phyloP scores from a whole-genome alignment of 2,329 filamentous ascomycete genomes.

The Dothideomycetes sp. region DNA sequence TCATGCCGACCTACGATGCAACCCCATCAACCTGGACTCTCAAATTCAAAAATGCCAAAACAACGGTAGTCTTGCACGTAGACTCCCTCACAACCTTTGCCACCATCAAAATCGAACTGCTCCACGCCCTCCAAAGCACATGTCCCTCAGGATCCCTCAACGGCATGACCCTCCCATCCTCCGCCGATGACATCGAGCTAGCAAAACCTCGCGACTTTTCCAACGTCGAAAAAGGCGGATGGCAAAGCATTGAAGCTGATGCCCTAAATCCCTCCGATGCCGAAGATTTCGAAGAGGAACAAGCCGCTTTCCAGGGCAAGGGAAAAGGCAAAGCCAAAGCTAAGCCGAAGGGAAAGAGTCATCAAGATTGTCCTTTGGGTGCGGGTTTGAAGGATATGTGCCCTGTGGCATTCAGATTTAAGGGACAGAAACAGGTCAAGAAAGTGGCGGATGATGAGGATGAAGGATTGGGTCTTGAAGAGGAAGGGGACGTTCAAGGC shows the following conservation, averaged over 20 bases:
- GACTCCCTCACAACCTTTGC: slow-evolving; percentile 34
- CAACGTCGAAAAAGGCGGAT: slow-evolving; percentile 33
- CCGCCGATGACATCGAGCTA: slow-evolving; percentile 32
- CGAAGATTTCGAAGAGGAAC: slow-evolving; percentile 16
- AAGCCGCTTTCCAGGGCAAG: slow-evolving; percentile 25
- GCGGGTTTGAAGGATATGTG: slow-evolving; percentile 26
- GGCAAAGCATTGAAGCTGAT: slow-evolving; percentile 25
- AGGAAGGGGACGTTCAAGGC: slow-evolving; percentile 1
- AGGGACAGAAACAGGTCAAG: slow-evolving; percentile 1
- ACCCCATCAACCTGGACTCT: slow-evolving; percentile 31
- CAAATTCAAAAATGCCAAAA: slow-evolving; percentile 38
- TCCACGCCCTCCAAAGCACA: slow-evolving; percentile 33
- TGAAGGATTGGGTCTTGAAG: slow-evolving; percentile 18
- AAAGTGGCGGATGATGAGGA: slow-evolving; percentile 15
- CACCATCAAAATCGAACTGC: slow-evolving; percentile 33
- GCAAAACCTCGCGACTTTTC: slow-evolving; percentile 31
- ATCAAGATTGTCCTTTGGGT: slow-evolving; percentile 29
- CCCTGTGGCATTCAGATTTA: slow-evolving; percentile 29
- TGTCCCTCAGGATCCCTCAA: slow-evolving; percentile 27
- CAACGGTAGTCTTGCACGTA: slow-evolving; percentile 38
- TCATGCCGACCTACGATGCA: slow-evolving; percentile 20
- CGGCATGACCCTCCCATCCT: slow-evolving; percentile 30
- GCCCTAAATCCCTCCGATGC: slow-evolving; percentile 21
- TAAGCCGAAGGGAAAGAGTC: slow-evolving; percentile 22
- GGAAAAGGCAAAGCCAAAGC: slow-evolving; percentile 31